Conservation (phyloP, 768 basidiomycete genomes). For the Chalciporus sphaerocephalus region DNA sequence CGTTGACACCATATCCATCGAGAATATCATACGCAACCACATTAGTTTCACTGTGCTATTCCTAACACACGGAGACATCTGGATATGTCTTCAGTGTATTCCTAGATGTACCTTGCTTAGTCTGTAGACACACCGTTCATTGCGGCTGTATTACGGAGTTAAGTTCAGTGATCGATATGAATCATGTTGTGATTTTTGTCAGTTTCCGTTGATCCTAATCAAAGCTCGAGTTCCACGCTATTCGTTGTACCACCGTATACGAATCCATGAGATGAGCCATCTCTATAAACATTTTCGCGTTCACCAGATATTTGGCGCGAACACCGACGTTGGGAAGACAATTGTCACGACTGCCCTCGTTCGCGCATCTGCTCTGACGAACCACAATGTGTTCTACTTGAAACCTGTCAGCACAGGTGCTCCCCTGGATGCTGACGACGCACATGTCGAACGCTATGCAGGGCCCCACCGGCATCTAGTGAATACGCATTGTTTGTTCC, state of each 20-base stretch:
- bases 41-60: constrained; percentile 10
- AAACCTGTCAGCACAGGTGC: constrained; percentile 94
- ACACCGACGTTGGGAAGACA: constrained; percentile 96
- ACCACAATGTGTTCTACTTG: constrained; percentile 58
- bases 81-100: constrained; percentile 25
- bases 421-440: constrained; percentile 75
- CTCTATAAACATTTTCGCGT: constrained; percentile 83
- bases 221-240: not conserved
- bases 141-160: constrained; percentile 21
- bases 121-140: constrained; percentile 6
- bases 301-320: constrained; percentile 92
- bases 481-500: constrained; percentile 68
- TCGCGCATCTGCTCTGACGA: constrained; percentile 62
- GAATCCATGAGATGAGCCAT: constrained; percentile 67
- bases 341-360: constrained; percentile 82
- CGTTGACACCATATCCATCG: not conserved
- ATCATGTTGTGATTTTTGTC: constrained; percentile 1
- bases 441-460: constrained; percentile 57
- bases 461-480: constrained; percentile 41
- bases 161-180: constrained; percentile 2
- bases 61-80: constrained; percentile 19
- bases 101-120: constrained; percentile 8
- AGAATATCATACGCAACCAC: constrained; percentile 6
- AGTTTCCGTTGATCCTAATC: constrained; percentile 1
- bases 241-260: too few species aligned